Evolutionary conservation across 140 eudicot species (phyloP).

Genomic region (Cichorium intybus): DNA sequence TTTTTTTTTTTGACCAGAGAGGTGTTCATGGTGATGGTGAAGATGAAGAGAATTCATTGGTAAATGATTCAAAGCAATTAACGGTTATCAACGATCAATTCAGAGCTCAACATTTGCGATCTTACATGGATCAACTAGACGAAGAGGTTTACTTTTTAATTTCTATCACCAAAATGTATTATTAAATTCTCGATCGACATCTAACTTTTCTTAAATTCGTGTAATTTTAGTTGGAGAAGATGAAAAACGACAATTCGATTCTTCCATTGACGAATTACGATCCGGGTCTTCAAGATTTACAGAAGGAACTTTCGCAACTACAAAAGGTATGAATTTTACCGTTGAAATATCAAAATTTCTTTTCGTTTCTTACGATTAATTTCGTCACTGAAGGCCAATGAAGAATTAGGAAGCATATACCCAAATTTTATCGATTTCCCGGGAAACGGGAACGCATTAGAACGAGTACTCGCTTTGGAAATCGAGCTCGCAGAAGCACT

Average conservation of each 20-base stretch:
- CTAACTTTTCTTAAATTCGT: not conserved
- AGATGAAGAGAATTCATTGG: constrained; percentile 19
- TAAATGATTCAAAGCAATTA: constrained; percentile 38
- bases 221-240: constrained; percentile 63
- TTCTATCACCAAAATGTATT: not conserved
- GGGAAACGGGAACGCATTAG: constrained; percentile 74
- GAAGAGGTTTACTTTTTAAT: constrained; percentile 66
- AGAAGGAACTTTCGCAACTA: constrained; percentile 59
- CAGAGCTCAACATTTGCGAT: constrained; percentile 49
- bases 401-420: constrained; percentile 73
- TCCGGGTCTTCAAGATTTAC: constrained; percentile 49
- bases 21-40: constrained; percentile 6
- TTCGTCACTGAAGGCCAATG: constrained; percentile 50
- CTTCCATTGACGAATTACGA: constrained; percentile 41
- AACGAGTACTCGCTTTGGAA: constrained; percentile 94
- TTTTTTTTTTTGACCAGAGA: constrained; percentile 29
- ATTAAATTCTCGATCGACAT: not conserved
- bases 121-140: constrained; percentile 79
- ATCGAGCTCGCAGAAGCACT: constrained; percentile 96
- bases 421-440: constrained; percentile 59
- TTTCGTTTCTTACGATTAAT: not conserved
- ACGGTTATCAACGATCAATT: constrained; percentile 38
- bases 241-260: constrained; percentile 72
- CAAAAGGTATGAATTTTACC: constrained; percentile 46
- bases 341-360: not conserved